Base-by-base conservation (phyloP, 1,139 yeast genomes). In the Sugiyamaella sp. region DNA sequence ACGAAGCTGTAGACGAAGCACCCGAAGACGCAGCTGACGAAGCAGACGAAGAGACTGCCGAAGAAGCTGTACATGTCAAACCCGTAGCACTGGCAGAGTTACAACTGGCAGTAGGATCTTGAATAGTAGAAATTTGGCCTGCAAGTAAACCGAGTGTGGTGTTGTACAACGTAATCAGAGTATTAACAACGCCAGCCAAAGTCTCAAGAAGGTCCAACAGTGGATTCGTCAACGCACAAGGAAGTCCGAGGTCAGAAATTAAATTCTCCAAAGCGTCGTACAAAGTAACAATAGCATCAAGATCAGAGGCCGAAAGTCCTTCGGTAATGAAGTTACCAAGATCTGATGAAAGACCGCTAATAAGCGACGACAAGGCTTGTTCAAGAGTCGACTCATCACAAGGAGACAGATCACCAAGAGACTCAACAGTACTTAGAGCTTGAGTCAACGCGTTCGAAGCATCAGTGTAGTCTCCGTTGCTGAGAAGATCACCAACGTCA, bases 191-290 rank as follows among this genome's bases (percentile, higher is more conserved):
- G 3, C 17, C 25, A 12, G 25, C 48, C 29, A 22, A 12, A 16
- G 40, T 32, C 10, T 44, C 39, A n/a, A 44, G 48, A 19, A 14
- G 20, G 12, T 10, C 21, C 14, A 44, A 35, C 6, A 44, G 29
- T 5, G 32, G 16, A 17, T 32, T 44, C 3, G 39, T 16, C 2
- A 22, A 27, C 19, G 22, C 14, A 44, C 48, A 44, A 3, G 48
- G 48, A 14, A 44, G 17, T 12, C 48, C 48, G 6, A 44, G 12
- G 5, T 21, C 38, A 4, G 32, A 22, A 14, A 44, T 35, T 19
- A 44, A 16, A 21, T n/a, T 44, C 9, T 44, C 48, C 17, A 44
- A 1, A 12, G 48, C 39, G 19, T 44, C 35, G 14, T 24, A 44
- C 6, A 27, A 29, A 32, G 39, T 44, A 14, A 27, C 40, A 17